Evolutionary conservation across 1,139 yeast genomes (phyloP), one percentile per base, ranked within the genome.

Genomic region (Pneumocystis wakefieldiae): DNA sequence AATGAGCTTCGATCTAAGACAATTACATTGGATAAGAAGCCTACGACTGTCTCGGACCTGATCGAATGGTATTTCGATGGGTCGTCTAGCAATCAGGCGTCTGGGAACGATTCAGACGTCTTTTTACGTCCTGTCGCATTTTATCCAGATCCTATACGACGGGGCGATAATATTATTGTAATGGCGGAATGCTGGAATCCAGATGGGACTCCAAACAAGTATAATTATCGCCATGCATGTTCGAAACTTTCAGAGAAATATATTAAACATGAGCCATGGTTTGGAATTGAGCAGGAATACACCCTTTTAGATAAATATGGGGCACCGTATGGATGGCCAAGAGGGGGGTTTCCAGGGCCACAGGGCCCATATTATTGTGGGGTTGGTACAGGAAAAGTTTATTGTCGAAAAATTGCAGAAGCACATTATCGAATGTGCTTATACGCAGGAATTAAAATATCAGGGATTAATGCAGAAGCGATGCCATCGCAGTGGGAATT

Each of bases 401-500:
- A 86, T 76, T 96, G 97, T 73, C 86, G 98, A 80, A 98, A 92
- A 75, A 90, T 92, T 66, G 91, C 92, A 72, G 98, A 92, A 81
- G 97, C 98, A 67, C 98, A 92, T 80, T 92, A 92, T 86, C 85
- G 95, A 77, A 98, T 98, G 68, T 90, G 97, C 81, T 81, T 92
- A 69, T 86, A 87, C 76, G 84, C 97, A 68, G 97, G 97, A 74
- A 77, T 92, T 71, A 80, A 81, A 74, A 85, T 91, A 70, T 86
- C 96, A 65, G 98, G 98, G 80, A 91, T 92, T 76, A 92, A 92
- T 77, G 98, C 98, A 71, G 98, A 92, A 81, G 98, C 92, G 69
- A 92, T 92, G 97, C 98, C 98, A 66, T 89, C 97, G 66, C 98
- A 92, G 83, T 92, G 98, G 98, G 98, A 92, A 81, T 92, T 87